A percentile compares a stretch with the other conserved stretches of the same genome.
These are phyloP conservation scores for Colletotrichum theobromicola DNA, from an alignment of 2,329 filamentous ascomycete genomes.

Conservation along the genomic window DNA sequence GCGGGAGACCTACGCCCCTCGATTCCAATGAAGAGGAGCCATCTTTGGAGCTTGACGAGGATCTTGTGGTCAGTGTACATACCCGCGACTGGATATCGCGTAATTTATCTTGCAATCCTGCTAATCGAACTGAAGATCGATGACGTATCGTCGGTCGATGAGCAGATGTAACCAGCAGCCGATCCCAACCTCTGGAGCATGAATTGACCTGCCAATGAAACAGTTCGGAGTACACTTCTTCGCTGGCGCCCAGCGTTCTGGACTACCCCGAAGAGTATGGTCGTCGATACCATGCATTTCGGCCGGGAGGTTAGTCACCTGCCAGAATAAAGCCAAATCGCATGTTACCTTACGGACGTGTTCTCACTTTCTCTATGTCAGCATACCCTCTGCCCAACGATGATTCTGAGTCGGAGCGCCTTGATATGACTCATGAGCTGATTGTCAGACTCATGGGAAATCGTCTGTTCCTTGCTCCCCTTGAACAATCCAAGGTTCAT, in stretches of 20 bases:
- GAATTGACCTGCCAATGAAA: background rate
- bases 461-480: background rate
- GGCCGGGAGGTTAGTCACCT: background rate
- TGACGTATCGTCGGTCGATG: background rate
- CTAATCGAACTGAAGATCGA: background rate
- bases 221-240: background rate
- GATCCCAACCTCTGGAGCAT: background rate
- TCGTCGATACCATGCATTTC: background rate
- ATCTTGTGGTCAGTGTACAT: too few relatives aligned
- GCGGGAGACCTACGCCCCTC: too few relatives aligned
- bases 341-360: background rate
- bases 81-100: too few relatives aligned
- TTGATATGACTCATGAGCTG: background rate
- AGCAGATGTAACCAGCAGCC: background rate
- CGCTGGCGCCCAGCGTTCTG: background rate
- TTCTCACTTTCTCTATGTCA: background rate
- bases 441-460: background rate
- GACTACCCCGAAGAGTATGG: background rate
- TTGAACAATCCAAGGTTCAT: background rate
- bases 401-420: constrained; percentile 23
- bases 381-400: constrained; percentile 40
- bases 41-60: too few relatives aligned
- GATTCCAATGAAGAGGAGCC: too few relatives aligned
- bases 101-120: too few relatives aligned
- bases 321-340: background rate